Evolutionary conservation across 306 rosid species (phyloP).

Genomic region (Albizia julibrissin): DNA sequence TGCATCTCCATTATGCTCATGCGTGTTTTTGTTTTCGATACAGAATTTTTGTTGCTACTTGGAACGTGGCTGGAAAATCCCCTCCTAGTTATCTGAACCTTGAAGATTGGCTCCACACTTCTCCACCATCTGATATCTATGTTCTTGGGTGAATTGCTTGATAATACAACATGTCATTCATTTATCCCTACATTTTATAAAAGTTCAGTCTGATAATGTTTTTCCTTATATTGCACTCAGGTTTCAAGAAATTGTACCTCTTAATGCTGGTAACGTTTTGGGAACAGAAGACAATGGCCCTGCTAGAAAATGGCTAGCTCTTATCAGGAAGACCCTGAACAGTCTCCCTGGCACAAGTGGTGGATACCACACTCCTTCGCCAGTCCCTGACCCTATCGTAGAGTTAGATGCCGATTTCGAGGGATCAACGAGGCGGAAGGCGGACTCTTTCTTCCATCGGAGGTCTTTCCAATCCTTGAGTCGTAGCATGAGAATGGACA

Average conservation of each 20-base stretch:
- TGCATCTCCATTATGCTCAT: background rate
- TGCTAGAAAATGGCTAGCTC: slow-evolving; percentile 94
- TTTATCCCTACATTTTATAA: slow-evolving; percentile 15
- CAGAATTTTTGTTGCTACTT: slow-evolving; percentile 88
- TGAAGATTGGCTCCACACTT: slow-evolving; percentile 98
- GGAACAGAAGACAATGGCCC: slow-evolving; percentile 99
- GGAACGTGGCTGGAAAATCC: slow-evolving; percentile 98
- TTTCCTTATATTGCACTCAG: slow-evolving; percentile 46
- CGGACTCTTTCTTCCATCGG: slow-evolving; percentile 82
- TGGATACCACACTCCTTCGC: slow-evolving; percentile 78
- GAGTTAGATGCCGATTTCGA: slow-evolving; percentile 91
- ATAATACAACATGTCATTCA: slow-evolving; percentile 15
- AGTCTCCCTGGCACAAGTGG: slow-evolving; percentile 87
- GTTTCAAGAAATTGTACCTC: slow-evolving; percentile 98
- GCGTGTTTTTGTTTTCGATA: slow-evolving; percentile 6
- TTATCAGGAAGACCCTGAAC: slow-evolving; percentile 83
- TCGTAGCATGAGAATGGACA: slow-evolving; percentile 94
- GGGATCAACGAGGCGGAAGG: slow-evolving; percentile 80
- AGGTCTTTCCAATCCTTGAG: slow-evolving; percentile 93
- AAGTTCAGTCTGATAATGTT: slow-evolving; percentile 16
- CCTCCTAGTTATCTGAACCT: slow-evolving; percentile 84
- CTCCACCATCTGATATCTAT: slow-evolving; percentile 92
- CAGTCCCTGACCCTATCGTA: slow-evolving; percentile 81
- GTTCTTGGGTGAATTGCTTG: slow-evolving; percentile 79
- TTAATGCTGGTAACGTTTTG: slow-evolving; percentile 97